Evolutionary conservation across 2,329 filamentous ascomycete species (phyloP), one percentile per base, ranked within the genome.

Genomic region (Hypoxylon sp.): DNA sequence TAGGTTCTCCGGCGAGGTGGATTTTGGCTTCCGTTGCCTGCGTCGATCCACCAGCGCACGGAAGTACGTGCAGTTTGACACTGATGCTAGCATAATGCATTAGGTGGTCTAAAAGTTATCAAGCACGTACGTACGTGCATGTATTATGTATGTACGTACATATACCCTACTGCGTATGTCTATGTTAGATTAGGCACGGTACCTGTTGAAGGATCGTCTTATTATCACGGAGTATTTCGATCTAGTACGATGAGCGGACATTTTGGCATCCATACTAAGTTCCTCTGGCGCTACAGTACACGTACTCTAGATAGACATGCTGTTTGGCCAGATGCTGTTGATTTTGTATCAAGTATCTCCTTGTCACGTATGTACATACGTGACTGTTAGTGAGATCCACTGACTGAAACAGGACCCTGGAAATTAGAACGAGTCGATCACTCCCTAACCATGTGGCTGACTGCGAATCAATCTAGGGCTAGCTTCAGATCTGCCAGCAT

Each of bases 321-420:
- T 7, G 41, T 45, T 21, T 8, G 16, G 8, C n/a, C n/a, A n/a
- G n/a, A n/a, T n/a, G n/a, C n/a, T n/a, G n/a, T n/a, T n/a, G n/a
- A n/a, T n/a, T n/a, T n/a, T n/a, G n/a, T n/a, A n/a, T 20, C 12
- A 13, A 45, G 21, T 16, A 30, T 16, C 29, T 21, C 20, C 16
- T 19, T 23, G 29, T 29, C 30, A 21, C 21, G 23, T 42, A 23
- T 23, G 21, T 25, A 13, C 40, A 20, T 37, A 40, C 40, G 21
- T 44, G 41, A 27, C 30, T 35, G 29, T 32, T 20, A 17, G 35
- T 44, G 43, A 52, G 55, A 60, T 53, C 47, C 57, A 43, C 49
- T 20, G 53, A 48, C 58, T 62, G 61, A 64, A 57, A 63, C 63
- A 56, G 44, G 53, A 60, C 55, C 60, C 57, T 60, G 21, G 61